Base-by-base conservation (phyloP, 148 eudicot genomes). In the Fallopia convolvulus region DNA sequence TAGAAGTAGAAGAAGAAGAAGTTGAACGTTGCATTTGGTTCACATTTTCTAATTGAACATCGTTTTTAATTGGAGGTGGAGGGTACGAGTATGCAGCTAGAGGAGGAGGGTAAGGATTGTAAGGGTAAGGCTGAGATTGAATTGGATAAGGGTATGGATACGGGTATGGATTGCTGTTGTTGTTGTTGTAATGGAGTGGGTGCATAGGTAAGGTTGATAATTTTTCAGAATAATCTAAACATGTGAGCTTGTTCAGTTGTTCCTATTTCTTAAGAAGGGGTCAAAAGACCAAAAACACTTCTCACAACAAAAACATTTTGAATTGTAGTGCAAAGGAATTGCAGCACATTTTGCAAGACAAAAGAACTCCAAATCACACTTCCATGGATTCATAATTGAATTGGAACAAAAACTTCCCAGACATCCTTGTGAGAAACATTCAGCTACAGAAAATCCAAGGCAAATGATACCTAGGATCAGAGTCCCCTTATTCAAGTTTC, bases 71-170 rank as follows among this genome's bases (percentile, higher is more conserved):
- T 23, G 44, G 76, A 49, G 48, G 76, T 10, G 55, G n/a, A 14
- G 30, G 18, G 6, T 74, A 47, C 23, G 76, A 55, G 55, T 41
- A 42, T n/a, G 75, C 18, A 18, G 21, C n/a, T n/a, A n/a, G 47
- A 9, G 47, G 52, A 74, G 17, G 56, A 8, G 63, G 63, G 50
- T 75, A 75, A 5, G 61, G 63, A 30, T 55, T 30, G 77, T 52
- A 56, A 14, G 49, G 32, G 33, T 47, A 74, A 17, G 76, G 76
- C 5, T 44, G 76, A 4, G 32, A 33, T 44, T 46, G 21, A 26
- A 3, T 26, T 2, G 76, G 75, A 26, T 48, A 72, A 36, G 75
- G 50, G 53, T 44, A 72, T 11, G 75, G 75, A 72, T 55, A 55
- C 61, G 53, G 75, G 8, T 72, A 44, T 3, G 50, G 47, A 55